phyloP scores from a whole-genome alignment of 1,284 basidiomycete genomes.

The Vanrija humicola region DNA sequence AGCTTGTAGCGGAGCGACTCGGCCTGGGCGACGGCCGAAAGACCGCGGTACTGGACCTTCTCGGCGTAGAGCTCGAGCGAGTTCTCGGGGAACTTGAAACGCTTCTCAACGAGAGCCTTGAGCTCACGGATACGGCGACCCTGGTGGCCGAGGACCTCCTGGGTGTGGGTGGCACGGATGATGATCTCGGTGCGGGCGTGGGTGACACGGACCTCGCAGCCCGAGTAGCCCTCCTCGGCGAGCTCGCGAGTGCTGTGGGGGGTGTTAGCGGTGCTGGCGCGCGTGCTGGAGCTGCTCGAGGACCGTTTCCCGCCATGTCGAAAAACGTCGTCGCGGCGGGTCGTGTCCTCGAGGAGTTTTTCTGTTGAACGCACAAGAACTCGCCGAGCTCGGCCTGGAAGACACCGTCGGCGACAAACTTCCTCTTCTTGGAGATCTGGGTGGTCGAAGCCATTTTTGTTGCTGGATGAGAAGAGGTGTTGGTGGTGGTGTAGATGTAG shows the following conservation, averaged over 20 bases:
- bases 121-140: slow-evolving; percentile 99
- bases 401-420: slow-evolving; percentile 96
- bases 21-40: slow-evolving; percentile 98
- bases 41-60: slow-evolving; percentile 98
- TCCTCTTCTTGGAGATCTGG: slow-evolving; percentile 93
- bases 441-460: slow-evolving; percentile 52
- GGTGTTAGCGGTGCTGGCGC: not conserved
- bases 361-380: slow-evolving; percentile 62
- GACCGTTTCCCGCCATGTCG: not conserved
- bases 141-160: slow-evolving; percentile 99
- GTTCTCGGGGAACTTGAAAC: slow-evolving; percentile 99
- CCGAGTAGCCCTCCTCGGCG: slow-evolving; percentile 99
- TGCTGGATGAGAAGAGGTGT: slow-evolving; percentile 8
- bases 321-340: not conserved
- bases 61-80: slow-evolving; percentile 99
- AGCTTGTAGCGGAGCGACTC: slow-evolving; percentile 99
- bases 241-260: slow-evolving; percentile 80
- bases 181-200: slow-evolving; percentile 99
- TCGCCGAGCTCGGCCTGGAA: slow-evolving; percentile 98
- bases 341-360: not conserved
- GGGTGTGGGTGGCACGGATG: slow-evolving; percentile 99
- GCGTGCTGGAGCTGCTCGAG: not conserved
- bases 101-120: slow-evolving; percentile 96
- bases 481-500: not conserved
- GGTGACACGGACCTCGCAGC: slow-evolving; percentile 99